Conservation (phyloP, 805 yeast species). For the Saccharomyces kudriavzevii region DNA sequence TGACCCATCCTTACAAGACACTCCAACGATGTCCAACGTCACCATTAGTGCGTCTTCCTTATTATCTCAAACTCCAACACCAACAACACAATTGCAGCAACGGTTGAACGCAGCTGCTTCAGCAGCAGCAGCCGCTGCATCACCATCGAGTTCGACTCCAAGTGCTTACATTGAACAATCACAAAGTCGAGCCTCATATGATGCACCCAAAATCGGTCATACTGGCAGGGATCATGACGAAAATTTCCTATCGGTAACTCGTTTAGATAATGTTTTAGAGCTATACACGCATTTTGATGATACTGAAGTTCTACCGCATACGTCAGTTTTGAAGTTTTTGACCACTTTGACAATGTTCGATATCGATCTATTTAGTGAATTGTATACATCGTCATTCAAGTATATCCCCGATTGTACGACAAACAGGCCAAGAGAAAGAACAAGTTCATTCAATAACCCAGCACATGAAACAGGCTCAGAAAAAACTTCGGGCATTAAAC, state of each 20-base stretch:
- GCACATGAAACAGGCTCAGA: constrained; percentile 9
- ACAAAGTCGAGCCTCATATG: neutral
- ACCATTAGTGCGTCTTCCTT: neutral
- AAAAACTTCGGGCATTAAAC: constrained; percentile 8
- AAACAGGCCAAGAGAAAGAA: neutral
- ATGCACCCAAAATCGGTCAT: neutral
- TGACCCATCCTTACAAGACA: neutral
- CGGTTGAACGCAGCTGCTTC: neutral
- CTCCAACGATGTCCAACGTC: neutral
- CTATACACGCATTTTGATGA: constrained; percentile 21
- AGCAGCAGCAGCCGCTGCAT: neutral
- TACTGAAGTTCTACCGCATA: constrained; percentile 22
- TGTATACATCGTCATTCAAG: constrained; percentile 19
- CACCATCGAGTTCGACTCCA: neutral
- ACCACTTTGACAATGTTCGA: constrained; percentile 21
- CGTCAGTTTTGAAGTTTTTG: constrained; percentile 22
- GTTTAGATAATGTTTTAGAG: constrained; percentile 17
- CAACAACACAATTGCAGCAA: neutral
- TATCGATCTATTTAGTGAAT: constrained; percentile 18
- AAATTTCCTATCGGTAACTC: constrained; percentile 4
- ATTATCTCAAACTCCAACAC: neutral
- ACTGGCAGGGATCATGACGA: neutral
- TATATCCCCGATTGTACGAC: constrained; percentile 12
- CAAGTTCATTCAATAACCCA: neutral
- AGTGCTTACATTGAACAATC: neutral